Evolutionary conservation across 495 filamentous ascomycete genomes (phyloP), one percentile per base, ranked within the genome.

Genomic region (Penicillium samsonianum): DNA sequence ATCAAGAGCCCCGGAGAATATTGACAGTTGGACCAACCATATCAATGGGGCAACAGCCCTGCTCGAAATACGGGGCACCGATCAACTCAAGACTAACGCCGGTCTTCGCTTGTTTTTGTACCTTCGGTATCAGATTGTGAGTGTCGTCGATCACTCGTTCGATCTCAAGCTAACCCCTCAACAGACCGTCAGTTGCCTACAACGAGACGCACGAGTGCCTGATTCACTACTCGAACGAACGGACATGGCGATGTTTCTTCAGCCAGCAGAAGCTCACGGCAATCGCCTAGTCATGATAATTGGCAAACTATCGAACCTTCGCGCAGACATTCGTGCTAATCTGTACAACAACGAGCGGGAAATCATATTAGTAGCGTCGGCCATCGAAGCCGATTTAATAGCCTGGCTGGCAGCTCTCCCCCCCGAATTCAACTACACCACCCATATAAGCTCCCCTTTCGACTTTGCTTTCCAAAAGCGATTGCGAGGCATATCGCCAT

Each of bases 41-140:
- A 77, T 87, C 55, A 76, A 76, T 35, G 86, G 86, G 10, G 82
- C 84, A 3, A 78, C 76, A 0, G 79, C 82, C 0, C 69, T 89
- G 5, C 74, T 85, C 1, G 76, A 80, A 59, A 53, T 87, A 60
- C 75, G 86, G 22, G 86, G 85, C 9, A 49, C 70, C 2, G 73
- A 78, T 4, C 83, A 87, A 60, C 80, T 89, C 46, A 65, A 73
- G n/a, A 81, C 74, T 4, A 65, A 73, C 41, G 76, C 80, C n/a
- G 83, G 82, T 11, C 70, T 80, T 19, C 72, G 77, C 47, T 79
- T 87, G 61, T 87, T 87, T 50, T 53, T 81, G 12, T 82, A 85
- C 65, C 62, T 86, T 11, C 77, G 78, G 44, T 81, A 73, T 62
- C 73, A 78, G 44, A 73, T 78, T 54, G 76, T 79, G 61, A 26